phyloP scores from a whole-genome alignment of 169 alveolate species.

The Plasmodium coatneyi region DNA sequence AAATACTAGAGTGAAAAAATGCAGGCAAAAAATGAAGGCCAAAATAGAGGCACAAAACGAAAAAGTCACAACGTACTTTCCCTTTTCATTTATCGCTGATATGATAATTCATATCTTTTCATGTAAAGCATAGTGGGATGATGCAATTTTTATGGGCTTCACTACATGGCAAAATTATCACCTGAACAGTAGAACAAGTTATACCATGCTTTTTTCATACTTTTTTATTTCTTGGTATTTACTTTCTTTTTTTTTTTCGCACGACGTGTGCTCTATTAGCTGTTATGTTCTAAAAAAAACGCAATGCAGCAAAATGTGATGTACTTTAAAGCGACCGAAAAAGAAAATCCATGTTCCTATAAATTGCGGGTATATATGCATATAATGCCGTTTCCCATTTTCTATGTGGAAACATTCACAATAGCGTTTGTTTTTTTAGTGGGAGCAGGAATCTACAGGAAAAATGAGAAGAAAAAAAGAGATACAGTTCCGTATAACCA shows the following conservation, averaged over 20 bases:
- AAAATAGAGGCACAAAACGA: neutral
- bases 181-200: neutral
- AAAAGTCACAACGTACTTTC: neutral
- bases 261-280: neutral
- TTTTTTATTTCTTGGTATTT: neutral
- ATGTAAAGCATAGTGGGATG: neutral
- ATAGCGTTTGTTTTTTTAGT: neutral
- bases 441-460: neutral
- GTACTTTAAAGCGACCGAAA: neutral
- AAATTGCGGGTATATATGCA: neutral
- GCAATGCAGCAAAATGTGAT: neutral
- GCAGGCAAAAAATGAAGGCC: neutral
- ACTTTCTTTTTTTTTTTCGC: neutral
- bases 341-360: neutral
- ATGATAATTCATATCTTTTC: neutral
- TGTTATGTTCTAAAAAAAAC: neutral
- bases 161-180: neutral
- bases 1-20: neutral
- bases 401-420: neutral
- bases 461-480: neutral
- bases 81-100: neutral
- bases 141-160: neutral
- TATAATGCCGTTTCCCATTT: neutral
- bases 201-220: neutral
- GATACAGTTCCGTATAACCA: neutral